Percentiles rank a stretch among this genome's conserved stretches.
These are phyloP conservation scores for Talaromyces pinophilus DNA, from an alignment of 2,329 filamentous ascomycete genomes.

Conservation along the genomic window DNA sequence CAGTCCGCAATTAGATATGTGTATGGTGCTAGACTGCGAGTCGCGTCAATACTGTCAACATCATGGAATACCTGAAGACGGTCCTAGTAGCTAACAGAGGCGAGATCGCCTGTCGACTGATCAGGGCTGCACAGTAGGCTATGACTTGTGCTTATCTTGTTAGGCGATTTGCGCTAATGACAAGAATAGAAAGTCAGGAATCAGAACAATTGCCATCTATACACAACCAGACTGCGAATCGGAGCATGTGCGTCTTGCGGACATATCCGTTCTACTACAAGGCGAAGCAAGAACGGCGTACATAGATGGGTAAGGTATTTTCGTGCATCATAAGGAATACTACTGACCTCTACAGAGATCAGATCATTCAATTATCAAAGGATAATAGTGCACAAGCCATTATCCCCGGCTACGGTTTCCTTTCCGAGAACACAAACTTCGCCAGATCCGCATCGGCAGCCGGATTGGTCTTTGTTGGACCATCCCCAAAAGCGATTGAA, in stretches of 20 bases:
- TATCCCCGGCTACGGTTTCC: slow-evolving; percentile 68
- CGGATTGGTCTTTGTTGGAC: slow-evolving; percentile 63
- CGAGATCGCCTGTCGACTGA: slow-evolving; percentile 59
- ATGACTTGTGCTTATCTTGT: neutral
- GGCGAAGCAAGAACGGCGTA: slow-evolving; percentile 54
- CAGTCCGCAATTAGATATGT: neutral
- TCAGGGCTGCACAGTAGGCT: slow-evolving; percentile 50
- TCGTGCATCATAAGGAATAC: neutral
- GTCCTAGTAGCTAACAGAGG: slow-evolving; percentile 63
- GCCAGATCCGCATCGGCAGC: slow-evolving; percentile 55
- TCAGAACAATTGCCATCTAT: slow-evolving; percentile 60
- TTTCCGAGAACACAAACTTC: slow-evolving; percentile 65
- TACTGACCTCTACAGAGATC: neutral
- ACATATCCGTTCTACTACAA: slow-evolving; percentile 54
- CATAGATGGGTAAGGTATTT: slow-evolving; percentile 31
- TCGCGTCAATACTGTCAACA: neutral
- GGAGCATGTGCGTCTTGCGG: slow-evolving; percentile 56
- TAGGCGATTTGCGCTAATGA: neutral
- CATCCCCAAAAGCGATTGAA: slow-evolving; percentile 55
- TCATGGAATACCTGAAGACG: slow-evolving; percentile 10
- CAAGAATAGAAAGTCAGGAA: slow-evolving; percentile 41
- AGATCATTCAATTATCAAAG: slow-evolving; percentile 76
- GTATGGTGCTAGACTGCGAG: neutral
- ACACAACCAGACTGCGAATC: slow-evolving; percentile 58
- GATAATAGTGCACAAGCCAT: slow-evolving; percentile 50